Base-by-base conservation (phyloP, 192 early-diverging fungal genomes). In the Coemansia sp. region DNA sequence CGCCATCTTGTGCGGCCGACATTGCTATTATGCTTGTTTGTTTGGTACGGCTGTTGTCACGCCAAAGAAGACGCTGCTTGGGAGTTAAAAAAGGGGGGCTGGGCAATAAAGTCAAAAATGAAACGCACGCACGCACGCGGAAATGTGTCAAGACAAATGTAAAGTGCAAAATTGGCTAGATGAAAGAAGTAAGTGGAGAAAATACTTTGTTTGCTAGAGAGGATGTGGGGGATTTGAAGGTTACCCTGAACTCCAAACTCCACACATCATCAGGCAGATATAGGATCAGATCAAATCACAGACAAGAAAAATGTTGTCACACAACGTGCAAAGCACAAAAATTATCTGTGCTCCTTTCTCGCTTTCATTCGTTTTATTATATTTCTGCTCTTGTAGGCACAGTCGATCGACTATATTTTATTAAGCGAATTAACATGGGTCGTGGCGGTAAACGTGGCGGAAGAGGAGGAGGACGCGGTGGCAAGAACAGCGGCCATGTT, bases 1-100 rank as follows among this genome's bases (percentile, higher is more conserved):
- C 64, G 67, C 74, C 74, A 55, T 82, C 79, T 51, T 78, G 74
- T 64, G 71, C 62, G 12, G 74, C 76, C 56, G 69, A 68, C 70
- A 74, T 80, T 65, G 65, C 38, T 71, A 39, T 40, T 60, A 9
- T 44, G 55, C 55, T 56, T 58, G 17, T 24, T 56, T 67, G 65
- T 51, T 70, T 67, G 65, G 3, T 65, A 31, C 15, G 8, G 31
- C 34, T 17, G 6, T 32, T 15, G 31, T 12, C 62, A 12, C n/a
- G 32, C 50, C 34, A 60, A 60, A n/a, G 22, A 51, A 20, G 46
- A 17, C 48, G 31, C 22, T 51, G 32, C 46, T 55, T 42, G 44
- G 24, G 22, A 15, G 41, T 42, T 42, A 15, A 64, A 20, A 20
- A 32, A 20, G n/a, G 20, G 4, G 38, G 13, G 24, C 24, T 24